phyloP scores from a whole-genome alignment of 805 yeast genomes.

The Sugiyamaella qingdaonensis region DNA sequence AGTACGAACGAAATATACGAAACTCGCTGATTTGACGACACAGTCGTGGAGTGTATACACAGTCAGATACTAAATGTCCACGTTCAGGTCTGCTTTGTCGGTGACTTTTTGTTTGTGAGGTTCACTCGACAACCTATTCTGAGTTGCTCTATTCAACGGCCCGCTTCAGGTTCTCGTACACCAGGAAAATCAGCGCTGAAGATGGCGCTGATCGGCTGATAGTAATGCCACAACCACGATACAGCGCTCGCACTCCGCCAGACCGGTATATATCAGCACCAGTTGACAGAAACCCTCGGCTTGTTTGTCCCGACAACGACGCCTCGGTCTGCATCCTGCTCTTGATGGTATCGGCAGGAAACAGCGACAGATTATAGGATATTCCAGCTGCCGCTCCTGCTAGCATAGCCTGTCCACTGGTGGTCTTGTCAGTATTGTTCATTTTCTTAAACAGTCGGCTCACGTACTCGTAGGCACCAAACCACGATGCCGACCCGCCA shows the following conservation, averaged over 20 bases:
- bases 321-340: slow-evolving; percentile 72
- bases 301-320: slow-evolving; percentile 21
- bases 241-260: slow-evolving; percentile 69
- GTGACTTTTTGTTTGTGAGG: too few species aligned
- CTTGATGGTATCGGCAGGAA: slow-evolving; percentile 89
- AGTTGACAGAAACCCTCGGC: slow-evolving; percentile 36
- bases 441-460: slow-evolving; percentile 19
- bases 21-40: too few species aligned
- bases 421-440: slow-evolving; percentile 10
- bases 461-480: slow-evolving; percentile 74
- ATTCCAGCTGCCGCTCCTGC: slow-evolving; percentile 90
- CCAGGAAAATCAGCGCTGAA: slow-evolving; percentile 78
- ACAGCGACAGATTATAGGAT: slow-evolving; percentile 70
- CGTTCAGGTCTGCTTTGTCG: too few species aligned
- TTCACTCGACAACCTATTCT: too few species aligned
- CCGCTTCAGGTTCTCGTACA: slow-evolving; percentile 51
- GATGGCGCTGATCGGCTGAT: slow-evolving; percentile 81
- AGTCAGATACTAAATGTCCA: too few species aligned
- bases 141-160: neutral
- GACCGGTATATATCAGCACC: slow-evolving; percentile 39
- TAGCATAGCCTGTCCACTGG: slow-evolving; percentile 51
- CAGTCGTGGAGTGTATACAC: too few species aligned
- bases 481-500: slow-evolving; percentile 92
- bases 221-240: slow-evolving; percentile 83
- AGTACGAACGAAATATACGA: too few species aligned